These are phyloP conservation scores for Sclerotinia borealis DNA, from an alignment of 2,329 filamentous ascomycete genomes.

Conservation along the genomic window DNA sequence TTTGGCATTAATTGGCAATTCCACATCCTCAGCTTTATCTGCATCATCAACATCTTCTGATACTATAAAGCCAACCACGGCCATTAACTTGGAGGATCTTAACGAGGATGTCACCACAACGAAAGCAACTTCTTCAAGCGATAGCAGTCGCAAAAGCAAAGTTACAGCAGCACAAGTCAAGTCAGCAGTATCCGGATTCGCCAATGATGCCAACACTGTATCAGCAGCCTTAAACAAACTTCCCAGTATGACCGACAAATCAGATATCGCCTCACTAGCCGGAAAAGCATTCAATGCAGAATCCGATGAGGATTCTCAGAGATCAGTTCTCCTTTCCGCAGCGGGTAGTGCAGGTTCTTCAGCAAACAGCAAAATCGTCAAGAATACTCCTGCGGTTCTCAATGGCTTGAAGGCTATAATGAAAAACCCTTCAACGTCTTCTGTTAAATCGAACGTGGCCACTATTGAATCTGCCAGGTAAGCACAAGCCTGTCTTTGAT, in stretches of 20 bases:
- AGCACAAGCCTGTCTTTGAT: background rate
- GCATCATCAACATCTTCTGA: background rate
- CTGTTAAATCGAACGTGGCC: constrained; percentile 6
- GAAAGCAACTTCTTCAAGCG: background rate
- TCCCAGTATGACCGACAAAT: constrained; percentile 13
- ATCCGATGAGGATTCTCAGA: constrained; percentile 23
- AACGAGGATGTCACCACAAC: background rate
- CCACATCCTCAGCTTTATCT: background rate
- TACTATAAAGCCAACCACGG: background rate
- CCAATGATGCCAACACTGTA: constrained; percentile 26
- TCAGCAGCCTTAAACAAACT: constrained; percentile 23
- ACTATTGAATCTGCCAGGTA: constrained; percentile 12
- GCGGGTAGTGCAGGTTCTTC: constrained; percentile 19
- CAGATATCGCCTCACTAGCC: constrained; percentile 20
- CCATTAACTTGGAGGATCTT: background rate
- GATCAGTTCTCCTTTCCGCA: constrained; percentile 21
- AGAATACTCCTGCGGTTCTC: constrained; percentile 24
- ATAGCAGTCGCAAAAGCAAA: background rate
- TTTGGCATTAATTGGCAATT: background rate
- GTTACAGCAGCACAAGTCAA: constrained; percentile 14
- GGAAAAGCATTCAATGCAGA: constrained; percentile 24
- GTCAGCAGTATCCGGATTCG: constrained; percentile 21
- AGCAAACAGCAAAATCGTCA: constrained; percentile 25
- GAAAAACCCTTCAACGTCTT: background rate
- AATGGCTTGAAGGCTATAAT: constrained; percentile 21